Percentiles rank a stretch among this genome's conserved stretches.
Conservation (phyloP, 345 rosid genomes). For the Arabis hirsuta region DNA sequence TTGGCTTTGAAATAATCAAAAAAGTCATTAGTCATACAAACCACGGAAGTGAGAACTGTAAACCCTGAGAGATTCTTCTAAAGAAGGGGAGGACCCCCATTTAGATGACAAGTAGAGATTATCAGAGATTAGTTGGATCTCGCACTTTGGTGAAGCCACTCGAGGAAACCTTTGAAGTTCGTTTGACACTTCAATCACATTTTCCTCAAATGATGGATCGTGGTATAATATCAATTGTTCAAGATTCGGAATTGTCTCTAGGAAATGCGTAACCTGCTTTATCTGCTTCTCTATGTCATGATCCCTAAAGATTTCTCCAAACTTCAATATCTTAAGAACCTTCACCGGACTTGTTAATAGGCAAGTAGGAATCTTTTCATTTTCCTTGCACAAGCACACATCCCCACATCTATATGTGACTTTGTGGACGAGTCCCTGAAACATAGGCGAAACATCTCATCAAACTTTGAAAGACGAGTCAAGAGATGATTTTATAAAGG, state of each 20-base stretch:
- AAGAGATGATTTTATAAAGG: not conserved
- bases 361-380: not conserved
- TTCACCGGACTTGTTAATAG: slow-evolving; percentile 19
- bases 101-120: not conserved
- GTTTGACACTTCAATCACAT: not conserved
- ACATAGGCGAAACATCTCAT: not conserved
- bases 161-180: not conserved
- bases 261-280: slow-evolving; percentile 1
- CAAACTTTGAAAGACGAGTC: not conserved
- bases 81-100: not conserved
- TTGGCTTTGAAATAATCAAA: no score
- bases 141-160: slow-evolving; percentile 21
- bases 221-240: not conserved
- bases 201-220: not conserved
- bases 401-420: slow-evolving; percentile 2
- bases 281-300: not conserved
- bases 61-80: not conserved
- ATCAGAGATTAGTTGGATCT: not conserved
- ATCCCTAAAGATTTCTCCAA: not conserved
- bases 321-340: not conserved
- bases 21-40: no score
- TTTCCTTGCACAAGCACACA: slow-evolving; percentile 16
- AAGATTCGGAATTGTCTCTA: slow-evolving; percentile 29
- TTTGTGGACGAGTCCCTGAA: slow-evolving; percentile 28
- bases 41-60: no score